phyloP scores from a whole-genome alignment of 1,284 basidiomycete species.

The Melampsora americana region DNA sequence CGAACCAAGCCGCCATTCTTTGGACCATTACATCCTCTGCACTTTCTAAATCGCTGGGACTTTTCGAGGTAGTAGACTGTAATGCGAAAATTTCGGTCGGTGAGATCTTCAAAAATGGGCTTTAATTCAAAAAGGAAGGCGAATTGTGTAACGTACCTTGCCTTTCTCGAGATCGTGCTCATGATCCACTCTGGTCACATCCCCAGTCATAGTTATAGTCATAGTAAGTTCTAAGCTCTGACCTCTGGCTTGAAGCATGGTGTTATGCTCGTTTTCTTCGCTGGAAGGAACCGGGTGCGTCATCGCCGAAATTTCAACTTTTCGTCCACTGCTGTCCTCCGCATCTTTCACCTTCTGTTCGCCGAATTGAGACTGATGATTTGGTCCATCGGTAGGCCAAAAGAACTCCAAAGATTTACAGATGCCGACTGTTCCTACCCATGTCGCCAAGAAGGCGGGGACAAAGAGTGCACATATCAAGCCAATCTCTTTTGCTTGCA shows the following conservation, averaged over 20 bases:
- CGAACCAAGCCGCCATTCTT: constrained; percentile 28
- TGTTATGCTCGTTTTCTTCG: not conserved
- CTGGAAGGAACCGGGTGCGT: not conserved
- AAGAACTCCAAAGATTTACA: constrained; percentile 6
- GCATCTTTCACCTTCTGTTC: not conserved
- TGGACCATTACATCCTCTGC: constrained; percentile 8
- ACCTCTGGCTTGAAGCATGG: not conserved
- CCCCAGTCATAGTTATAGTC: not conserved
- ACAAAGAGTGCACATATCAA: constrained; percentile 33
- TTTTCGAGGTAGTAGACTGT: too few relatives aligned
- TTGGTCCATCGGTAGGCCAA: not conserved
- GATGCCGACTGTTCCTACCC: constrained; percentile 31
- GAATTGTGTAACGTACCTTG: not conserved
- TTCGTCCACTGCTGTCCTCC: not conserved
- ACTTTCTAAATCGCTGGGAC: not conserved
- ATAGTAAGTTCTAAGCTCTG: not conserved
- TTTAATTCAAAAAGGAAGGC: not conserved
- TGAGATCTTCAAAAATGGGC: not conserved
- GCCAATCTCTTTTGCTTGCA: constrained; percentile 35
- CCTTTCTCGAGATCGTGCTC: not conserved
- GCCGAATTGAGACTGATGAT: not conserved
- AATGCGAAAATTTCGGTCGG: not conserved
- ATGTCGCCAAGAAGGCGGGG: constrained; percentile 22
- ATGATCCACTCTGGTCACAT: not conserved
- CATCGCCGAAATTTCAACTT: not conserved